Base-by-base conservation (phyloP, 345 rosid species). In the Ceriops decandra region DNA sequence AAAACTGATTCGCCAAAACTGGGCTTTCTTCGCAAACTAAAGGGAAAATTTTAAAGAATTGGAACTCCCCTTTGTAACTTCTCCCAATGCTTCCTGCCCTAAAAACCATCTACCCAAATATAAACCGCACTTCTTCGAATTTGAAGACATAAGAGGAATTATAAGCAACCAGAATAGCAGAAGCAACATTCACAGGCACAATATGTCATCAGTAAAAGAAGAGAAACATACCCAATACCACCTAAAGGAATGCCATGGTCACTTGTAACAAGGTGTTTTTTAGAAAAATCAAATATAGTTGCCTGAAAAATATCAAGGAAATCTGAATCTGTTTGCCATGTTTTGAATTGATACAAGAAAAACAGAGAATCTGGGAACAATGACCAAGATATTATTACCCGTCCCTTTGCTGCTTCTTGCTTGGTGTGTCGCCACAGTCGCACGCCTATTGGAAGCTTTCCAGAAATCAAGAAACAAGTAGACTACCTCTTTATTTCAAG, bases 51-150 rank as follows among this genome's bases (percentile, higher is more conserved):
- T 80, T 82, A 62, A 84, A 85, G 70, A 71, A 77, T 62, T 85
- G 86, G 68, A 88, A 88, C 70, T 85, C 83, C 5, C 92, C 90
- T 76, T 74, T 82, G 75, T 82, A 88, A 79, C 88, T 88, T 67
- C 92, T 84, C 69, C 92, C 90, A 57, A 88, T 88, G 86, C 90
- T 84, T 81, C 92, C 92, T 76, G 82, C 79, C 64, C 92, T 87
- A 71, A 71, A 79, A 62, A 49, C 56, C 32, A 26, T 33, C n/a
- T 19, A 63, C 20, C 64, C 46, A 52, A 15, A 3, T 27, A 21
- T 54, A 47, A 42, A 52, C 59, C 28, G 59, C 16, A 56, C 59
- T 24, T 8, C 28, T 33, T 33, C 1, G 22, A 56, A 22, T 27
- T 56, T 24, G 32, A 31, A 30, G 28, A 46, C 9, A 24, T 7